A percentile compares a stretch with the other conserved stretches of the same genome.
Evolutionary conservation across 805 yeast genomes (phyloP).

Genomic region (Schizosaccharomyces osmophilus): DNA sequence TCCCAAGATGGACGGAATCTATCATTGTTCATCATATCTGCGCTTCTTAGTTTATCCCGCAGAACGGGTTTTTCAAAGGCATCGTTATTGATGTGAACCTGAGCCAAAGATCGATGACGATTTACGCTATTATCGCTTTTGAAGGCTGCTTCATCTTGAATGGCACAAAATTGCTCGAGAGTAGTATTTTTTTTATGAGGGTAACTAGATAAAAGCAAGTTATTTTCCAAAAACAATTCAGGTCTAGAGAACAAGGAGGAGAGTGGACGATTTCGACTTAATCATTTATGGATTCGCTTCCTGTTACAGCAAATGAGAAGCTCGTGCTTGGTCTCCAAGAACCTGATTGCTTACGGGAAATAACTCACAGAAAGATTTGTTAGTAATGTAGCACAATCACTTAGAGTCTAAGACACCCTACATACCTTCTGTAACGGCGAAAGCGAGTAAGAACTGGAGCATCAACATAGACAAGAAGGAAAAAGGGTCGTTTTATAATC

Average conservation of each 20-base stretch:
- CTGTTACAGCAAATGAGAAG: too few relatives aligned
- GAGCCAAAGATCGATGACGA: not conserved
- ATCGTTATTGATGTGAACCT: not conserved
- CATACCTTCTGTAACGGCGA: constrained; percentile 4
- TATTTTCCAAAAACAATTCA: not conserved
- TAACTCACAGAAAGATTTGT: not conserved
- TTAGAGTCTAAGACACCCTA: not conserved
- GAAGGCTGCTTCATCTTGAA: not conserved
- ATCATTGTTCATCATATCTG: constrained; percentile 25
- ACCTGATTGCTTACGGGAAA: not conserved
- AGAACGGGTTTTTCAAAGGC: not conserved
- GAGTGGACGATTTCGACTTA: not conserved
- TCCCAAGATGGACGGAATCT: constrained; percentile 88
- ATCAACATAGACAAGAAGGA: constrained; percentile 53
- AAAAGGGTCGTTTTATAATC: constrained; percentile 37
- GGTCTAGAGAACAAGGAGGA: not conserved
- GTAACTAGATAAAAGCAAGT: not conserved
- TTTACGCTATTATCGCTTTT: not conserved
- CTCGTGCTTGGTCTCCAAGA: too few relatives aligned
- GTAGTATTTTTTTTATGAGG: not conserved
- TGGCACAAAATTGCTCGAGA: not conserved
- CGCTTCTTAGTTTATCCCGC: constrained; percentile 14
- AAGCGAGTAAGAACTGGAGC: constrained; percentile 36
- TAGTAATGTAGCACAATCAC: not conserved
- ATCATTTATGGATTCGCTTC: too few relatives aligned